These are phyloP conservation scores for Dactylellina parvicollis DNA, from an alignment of 2,329 filamentous ascomycete genomes.

Conservation along the genomic window DNA sequence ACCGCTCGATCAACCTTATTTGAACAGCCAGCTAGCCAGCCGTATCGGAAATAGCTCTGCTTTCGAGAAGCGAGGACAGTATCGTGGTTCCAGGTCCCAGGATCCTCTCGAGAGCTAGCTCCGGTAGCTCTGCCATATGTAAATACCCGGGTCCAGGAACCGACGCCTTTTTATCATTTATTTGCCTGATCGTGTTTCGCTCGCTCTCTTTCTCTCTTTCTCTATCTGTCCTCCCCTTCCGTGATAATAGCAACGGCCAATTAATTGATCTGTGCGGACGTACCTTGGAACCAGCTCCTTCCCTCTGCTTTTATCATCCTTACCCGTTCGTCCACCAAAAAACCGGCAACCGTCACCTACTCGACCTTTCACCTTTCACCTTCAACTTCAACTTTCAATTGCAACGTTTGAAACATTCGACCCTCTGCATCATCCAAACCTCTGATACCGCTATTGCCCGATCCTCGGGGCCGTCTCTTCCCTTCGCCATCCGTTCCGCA, in stretches of 20 bases:
- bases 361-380: constrained; percentile 15
- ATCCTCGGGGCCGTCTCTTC: neutral
- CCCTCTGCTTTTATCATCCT: too few species aligned
- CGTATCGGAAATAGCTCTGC: constrained; percentile 29
- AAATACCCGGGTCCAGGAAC: constrained; percentile 51
- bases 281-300: too few species aligned
- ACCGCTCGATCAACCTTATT: constrained; percentile 13
- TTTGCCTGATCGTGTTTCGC: constrained; percentile 27
- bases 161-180: constrained; percentile 23
- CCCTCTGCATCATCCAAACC: constrained; percentile 1
- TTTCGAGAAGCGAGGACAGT: constrained; percentile 1
- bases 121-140: constrained; percentile 8
- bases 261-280: too few species aligned
- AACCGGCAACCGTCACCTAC: too few species aligned
- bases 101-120: constrained; percentile 16
- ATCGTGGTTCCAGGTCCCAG: constrained; percentile 8
- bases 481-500: neutral
- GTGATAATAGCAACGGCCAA: too few species aligned
- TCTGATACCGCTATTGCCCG: neutral
- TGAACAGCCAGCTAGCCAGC: neutral
- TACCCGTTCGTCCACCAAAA: too few species aligned
- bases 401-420: constrained; percentile 3
- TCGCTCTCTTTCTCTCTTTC: constrained; percentile 5
- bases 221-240: too few species aligned
- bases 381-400: constrained; percentile 10